phyloP scores from a whole-genome alignment of 345 rosid genomes.

The Gossypioides kirkii region DNA sequence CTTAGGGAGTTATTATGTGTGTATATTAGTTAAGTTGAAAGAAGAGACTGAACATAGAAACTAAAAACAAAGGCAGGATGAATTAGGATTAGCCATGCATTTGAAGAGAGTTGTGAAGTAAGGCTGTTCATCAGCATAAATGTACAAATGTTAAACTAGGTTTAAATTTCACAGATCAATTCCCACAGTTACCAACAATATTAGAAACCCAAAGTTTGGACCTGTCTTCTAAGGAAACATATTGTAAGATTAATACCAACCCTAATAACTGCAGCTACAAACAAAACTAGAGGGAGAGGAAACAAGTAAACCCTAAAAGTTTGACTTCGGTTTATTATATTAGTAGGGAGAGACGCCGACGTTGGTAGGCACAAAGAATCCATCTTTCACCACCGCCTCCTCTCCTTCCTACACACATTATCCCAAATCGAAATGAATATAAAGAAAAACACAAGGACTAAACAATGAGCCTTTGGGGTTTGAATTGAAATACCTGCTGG shows the following conservation, averaged over 20 bases:
- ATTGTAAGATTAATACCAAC: not conserved
- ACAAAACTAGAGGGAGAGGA: not conserved
- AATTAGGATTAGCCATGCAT: too few species aligned
- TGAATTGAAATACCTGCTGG: constrained; percentile 52
- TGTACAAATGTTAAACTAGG: not conserved
- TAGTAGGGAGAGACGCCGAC: constrained; percentile 70
- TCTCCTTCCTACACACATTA: constrained; percentile 59
- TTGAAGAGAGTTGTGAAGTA: too few species aligned
- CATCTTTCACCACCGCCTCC: constrained; percentile 68
- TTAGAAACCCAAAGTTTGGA: constrained; percentile 9
- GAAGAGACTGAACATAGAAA: not conserved
- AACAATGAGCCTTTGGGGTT: too few species aligned
- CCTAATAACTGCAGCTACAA: not conserved
- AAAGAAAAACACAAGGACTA: not conserved
- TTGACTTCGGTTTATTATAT: constrained; percentile 35
- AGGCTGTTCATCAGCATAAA: too few species aligned
- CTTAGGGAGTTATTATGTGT: not conserved
- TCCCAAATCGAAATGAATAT: not conserved
- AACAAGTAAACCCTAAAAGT: constrained; percentile 11
- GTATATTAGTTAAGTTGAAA: not conserved
- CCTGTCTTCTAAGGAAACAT: not conserved
- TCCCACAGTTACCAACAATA: constrained; percentile 8
- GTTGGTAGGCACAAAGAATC: constrained; percentile 63
- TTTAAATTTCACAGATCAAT: not conserved
- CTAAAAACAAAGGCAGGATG: too few species aligned